These are phyloP conservation scores for Aspergillus brunneoviolaceus DNA, from an alignment of 2,329 filamentous ascomycete genomes.

Conservation along the genomic window DNA sequence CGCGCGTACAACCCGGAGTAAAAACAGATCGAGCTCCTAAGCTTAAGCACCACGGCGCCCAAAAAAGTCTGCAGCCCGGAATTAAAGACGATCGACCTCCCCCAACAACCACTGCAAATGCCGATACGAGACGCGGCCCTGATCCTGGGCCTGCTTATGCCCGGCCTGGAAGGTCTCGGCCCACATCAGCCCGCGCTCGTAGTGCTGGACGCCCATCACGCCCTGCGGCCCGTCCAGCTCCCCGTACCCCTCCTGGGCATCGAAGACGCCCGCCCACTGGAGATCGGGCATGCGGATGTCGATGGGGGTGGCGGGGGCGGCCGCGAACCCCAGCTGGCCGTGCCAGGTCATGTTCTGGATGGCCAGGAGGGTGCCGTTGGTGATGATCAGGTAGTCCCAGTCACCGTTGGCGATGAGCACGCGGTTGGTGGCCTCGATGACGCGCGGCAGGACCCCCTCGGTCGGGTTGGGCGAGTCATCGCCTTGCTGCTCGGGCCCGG, in stretches of 20 bases:
- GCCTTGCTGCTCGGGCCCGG: constrained; percentile 36
- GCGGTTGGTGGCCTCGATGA: constrained; percentile 59
- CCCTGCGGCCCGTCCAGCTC: constrained; percentile 44
- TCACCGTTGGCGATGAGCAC: constrained; percentile 74
- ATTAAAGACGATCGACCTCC: constrained; percentile 28
- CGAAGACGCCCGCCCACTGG: constrained; percentile 51
- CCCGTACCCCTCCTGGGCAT: constrained; percentile 24
- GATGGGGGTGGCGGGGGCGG: constrained; percentile 56
- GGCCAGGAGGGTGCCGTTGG: constrained; percentile 68
- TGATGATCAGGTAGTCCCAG: constrained; percentile 69
- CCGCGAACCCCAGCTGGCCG: constrained; percentile 69
- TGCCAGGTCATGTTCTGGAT: constrained; percentile 86
- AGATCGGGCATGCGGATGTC: constrained; percentile 48
- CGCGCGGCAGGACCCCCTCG: constrained; percentile 49
- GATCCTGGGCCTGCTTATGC: constrained; percentile 59
- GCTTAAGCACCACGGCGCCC: too few species aligned
- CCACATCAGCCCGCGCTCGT: constrained; percentile 75
- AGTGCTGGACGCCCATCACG: constrained; percentile 68
- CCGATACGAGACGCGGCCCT: constrained; percentile 66
- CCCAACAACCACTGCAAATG: constrained; percentile 54
- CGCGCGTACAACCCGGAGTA: too few species aligned
- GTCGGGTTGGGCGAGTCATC: constrained; percentile 53
- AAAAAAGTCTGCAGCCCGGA: too few species aligned
- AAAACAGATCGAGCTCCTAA: too few species aligned
- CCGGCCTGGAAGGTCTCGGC: constrained; percentile 46